Conservation (phyloP, 768 basidiomycete species). For the Glaciozyma antarctica region DNA sequence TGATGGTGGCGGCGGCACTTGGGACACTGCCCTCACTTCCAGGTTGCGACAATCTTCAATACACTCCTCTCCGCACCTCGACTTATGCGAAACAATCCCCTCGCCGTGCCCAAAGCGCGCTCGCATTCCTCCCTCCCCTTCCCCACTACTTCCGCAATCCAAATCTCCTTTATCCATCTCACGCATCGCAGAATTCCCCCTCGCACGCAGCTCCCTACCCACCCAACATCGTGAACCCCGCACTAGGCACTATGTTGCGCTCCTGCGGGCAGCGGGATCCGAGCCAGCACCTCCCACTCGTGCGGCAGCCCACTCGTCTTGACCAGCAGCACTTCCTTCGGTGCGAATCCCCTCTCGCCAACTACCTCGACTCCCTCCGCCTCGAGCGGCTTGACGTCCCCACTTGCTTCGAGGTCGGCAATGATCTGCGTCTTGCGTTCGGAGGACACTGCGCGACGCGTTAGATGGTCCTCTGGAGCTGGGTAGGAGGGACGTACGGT, state of each 20-base stretch:
- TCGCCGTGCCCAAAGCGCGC: no score
- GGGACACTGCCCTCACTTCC: no score
- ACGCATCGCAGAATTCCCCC: background rate
- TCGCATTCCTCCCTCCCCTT: no score
- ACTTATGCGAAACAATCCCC: no score
- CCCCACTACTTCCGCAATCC: no score
- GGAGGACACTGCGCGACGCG: background rate
- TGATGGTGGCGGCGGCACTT: background rate
- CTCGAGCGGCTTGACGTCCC: background rate
- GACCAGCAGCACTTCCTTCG: background rate
- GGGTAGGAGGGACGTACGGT: background rate
- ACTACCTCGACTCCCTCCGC: background rate
- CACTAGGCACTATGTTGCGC: background rate
- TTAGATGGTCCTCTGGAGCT: no score
- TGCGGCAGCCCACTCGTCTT: background rate
- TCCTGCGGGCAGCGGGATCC: background rate
- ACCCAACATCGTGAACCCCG: background rate
- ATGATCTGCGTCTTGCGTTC: background rate
- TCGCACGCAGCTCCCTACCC: background rate
- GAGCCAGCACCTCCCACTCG: constrained; percentile 6
- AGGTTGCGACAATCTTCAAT: no score
- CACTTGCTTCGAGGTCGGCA: background rate
- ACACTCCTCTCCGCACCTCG: no score
- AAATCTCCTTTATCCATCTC: background rate
- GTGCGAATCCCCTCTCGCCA: background rate